Base-by-base conservation (phyloP, 768 basidiomycete species). In the Boletus eberwhitei region DNA sequence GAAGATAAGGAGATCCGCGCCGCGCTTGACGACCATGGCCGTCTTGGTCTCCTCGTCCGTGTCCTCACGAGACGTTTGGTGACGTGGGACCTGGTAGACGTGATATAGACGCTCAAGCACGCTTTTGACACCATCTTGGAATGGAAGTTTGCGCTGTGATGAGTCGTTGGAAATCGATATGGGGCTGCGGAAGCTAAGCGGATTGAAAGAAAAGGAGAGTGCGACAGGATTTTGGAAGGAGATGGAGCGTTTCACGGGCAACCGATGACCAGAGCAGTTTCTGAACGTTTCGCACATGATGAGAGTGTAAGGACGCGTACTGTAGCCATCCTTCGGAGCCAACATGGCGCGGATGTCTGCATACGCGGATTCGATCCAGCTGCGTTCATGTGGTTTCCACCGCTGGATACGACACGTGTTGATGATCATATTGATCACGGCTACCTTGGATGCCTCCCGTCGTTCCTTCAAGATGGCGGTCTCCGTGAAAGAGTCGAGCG, bases 361-460 rank as follows among this genome's bases (percentile, higher is more conserved):
- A 17, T 54, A 62, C 5, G 66, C 66, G 3, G 66, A 59, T 24
- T 69, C 64, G 31, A 59, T 1, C 66, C 66, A 68, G 39, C 60
- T 60, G 40, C 65, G 67, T 51, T 67, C 64, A 12, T 40, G 36
- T 38, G 67, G 65, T n/a, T 50, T 61, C 70, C 72, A 73, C 39
- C 56, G 68, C 38, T 61, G 50, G 12, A 48, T 9, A 31, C 61
- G 59, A 54, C 62, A 66, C 1, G 58, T 55, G 31, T 11, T 53
- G 34, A 47, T 45, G 47, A 73, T 60, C 49, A 71, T 52, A 19
- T 54, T 45, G 43, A 24, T 54, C 22, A 73, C 59, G 11, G 53
- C 55, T n/a, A 12, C 29, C 48, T 36, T 63, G 52, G 73, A 72
- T n/a, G 55, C 37, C 47, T 56, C 60, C 45, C 53, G 62, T n/a